Base-by-base conservation (phyloP, 176 grass and related monocot species). In the Carex myosuroides region DNA sequence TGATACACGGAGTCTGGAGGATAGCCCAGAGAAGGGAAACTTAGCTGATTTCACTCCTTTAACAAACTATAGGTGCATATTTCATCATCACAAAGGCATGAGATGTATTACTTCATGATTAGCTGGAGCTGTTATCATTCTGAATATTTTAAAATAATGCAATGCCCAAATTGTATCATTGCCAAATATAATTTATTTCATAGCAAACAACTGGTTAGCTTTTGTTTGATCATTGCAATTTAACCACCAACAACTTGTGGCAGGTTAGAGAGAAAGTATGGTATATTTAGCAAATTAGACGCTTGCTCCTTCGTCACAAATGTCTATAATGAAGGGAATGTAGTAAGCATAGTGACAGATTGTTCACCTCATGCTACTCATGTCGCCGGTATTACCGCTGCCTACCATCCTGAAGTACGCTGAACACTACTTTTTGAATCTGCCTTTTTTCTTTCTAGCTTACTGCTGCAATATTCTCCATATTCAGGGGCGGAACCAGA, bases 321-420 rank as follows among this genome's bases (percentile, higher is more conserved):
- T 86, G 82, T 98, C 76, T 98, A 98, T 62, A 83, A 95, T 90
- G 89, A 98, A 62, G 95, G 95, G 33, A 98, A 98, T 86, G 88
- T 98, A 65, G 92, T 98, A 79, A 98, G 92, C 73, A 90, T 98
- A 86, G 95, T 98, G 48, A 98, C 95, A 88, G 95, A 98, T 87
- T 98, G 95, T 83, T 98, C 95, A 81, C 83, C 95, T 6, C 95
- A 98, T 66, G 95, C 89, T 68, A 98, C 95, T 71, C 95, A 98
- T 89, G 95, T 98, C n/a, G 92, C 95, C 5, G 95, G 95, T 72
- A 98, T 98, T 91, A 88, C 95, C 63, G 89, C 95, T 87, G 92
- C 95, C 70, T 95, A 90, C 88, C 91, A 98, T 90, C 89, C 95
- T 55, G 77, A 98, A 83, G 95, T 98, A 94, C 6, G 77, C 81